These are phyloP conservation scores for Ambrosia trifida DNA, from an alignment of 129 eudicot genomes.

Conservation along the genomic window DNA sequence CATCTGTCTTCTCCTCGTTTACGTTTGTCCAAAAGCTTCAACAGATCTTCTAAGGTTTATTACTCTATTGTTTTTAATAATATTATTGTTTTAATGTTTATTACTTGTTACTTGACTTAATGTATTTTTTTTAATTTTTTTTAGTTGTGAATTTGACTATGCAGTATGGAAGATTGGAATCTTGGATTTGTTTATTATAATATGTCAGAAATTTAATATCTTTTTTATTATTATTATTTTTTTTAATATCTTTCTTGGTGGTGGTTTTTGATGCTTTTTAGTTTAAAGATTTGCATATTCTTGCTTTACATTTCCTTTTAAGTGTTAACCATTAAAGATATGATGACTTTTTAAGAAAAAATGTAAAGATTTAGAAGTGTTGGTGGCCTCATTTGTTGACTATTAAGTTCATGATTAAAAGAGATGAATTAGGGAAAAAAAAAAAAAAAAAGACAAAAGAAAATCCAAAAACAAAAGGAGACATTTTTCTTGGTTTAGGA, in stretches of 20 bases:
- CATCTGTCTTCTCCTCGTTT: slow-evolving; percentile 54
- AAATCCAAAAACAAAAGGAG: slow-evolving; percentile 17
- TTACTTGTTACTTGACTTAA: background rate
- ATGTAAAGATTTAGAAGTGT: slow-evolving; percentile 29
- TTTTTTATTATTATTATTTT: slow-evolving; percentile 28
- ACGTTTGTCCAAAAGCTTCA: slow-evolving; percentile 59
- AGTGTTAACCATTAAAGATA: background rate
- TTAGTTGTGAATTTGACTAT: slow-evolving; percentile 5
- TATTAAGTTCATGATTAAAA: slow-evolving; percentile 17
- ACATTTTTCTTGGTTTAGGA: slow-evolving; percentile 31
- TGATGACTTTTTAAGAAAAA: slow-evolving; percentile 16
- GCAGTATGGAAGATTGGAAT: background rate
- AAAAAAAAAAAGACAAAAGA: slow-evolving; percentile 29
- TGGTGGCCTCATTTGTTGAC: slow-evolving; percentile 48
- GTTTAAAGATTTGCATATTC: slow-evolving; percentile 10
- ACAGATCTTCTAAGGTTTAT: slow-evolving; percentile 76
- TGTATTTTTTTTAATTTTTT: background rate
- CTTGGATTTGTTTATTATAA: slow-evolving; percentile 22
- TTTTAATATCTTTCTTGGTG: slow-evolving; percentile 21
- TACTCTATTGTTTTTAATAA: too few relatives aligned
- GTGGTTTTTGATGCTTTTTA: slow-evolving; percentile 25
- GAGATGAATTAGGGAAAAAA: slow-evolving; percentile 25
- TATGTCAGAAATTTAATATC: slow-evolving; percentile 10
- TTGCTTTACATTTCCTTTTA: slow-evolving; percentile 27
- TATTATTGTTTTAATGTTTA: slow-evolving; percentile 20